phyloP scores from a whole-genome alignment of 108 stramenopile species.

The Fragilaria crotonensis region DNA sequence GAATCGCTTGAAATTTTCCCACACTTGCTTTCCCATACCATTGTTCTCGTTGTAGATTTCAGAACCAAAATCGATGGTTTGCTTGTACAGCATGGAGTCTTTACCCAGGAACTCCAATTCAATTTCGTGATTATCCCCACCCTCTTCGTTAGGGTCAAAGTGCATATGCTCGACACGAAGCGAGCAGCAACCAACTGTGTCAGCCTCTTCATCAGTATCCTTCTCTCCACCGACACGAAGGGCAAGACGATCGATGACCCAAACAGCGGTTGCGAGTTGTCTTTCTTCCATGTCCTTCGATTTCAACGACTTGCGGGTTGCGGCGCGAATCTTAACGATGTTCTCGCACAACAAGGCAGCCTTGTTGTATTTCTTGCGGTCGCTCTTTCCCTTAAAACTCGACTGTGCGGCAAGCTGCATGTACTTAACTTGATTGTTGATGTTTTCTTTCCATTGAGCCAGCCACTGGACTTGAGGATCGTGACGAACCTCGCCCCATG shows the following conservation, averaged over 20 bases:
- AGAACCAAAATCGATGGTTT: slow-evolving; percentile 94
- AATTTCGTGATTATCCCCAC: slow-evolving; percentile 80
- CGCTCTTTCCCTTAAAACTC: slow-evolving; percentile 98
- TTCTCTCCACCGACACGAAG: slow-evolving; percentile 99
- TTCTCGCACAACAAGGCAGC: slow-evolving; percentile 93
- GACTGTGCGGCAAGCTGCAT: slow-evolving; percentile 96
- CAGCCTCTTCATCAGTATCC: slow-evolving; percentile 99
- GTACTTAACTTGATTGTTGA: slow-evolving; percentile 94
- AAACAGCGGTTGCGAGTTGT: slow-evolving; percentile 98
- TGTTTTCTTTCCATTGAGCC: slow-evolving; percentile 97
- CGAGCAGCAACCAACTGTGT: slow-evolving; percentile 99
- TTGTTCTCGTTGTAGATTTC: slow-evolving; percentile 80
- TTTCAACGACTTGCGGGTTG: slow-evolving; percentile 85
- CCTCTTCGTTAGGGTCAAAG: slow-evolving; percentile 85
- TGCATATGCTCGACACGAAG: slow-evolving; percentile 96
- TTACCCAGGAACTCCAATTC: slow-evolving; percentile 99
- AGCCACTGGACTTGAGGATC: slow-evolving; percentile 98
- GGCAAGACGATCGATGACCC: slow-evolving; percentile 98
- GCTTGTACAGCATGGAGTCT: slow-evolving; percentile 99
- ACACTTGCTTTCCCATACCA: slow-evolving; percentile 87
- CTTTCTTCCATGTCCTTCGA: slow-evolving; percentile 65
- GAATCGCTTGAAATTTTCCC: slow-evolving; percentile 86
- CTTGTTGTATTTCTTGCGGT: slow-evolving; percentile 97
- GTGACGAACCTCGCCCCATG: slow-evolving; percentile 93
- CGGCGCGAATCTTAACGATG: slow-evolving; percentile 90